Base-by-base conservation (phyloP, 805 yeast species). In the Wickerhamiella occidentalis region DNA sequence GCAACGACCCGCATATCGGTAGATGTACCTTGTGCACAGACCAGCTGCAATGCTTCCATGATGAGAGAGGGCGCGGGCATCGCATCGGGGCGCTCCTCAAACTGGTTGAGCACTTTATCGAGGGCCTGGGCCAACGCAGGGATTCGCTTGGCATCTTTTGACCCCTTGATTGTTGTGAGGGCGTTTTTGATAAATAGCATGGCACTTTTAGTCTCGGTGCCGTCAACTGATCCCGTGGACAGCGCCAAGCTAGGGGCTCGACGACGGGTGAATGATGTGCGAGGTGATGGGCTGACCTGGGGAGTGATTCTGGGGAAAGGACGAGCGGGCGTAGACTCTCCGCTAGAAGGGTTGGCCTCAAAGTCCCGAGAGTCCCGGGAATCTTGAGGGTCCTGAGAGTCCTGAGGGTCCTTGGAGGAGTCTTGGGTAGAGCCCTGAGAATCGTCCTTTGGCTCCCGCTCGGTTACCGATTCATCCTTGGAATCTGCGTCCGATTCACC, bases 31-130 rank as follows among this genome's bases (percentile, higher is more conserved):
- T 85, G 86, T 19, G 64, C 58, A 62, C 94, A 85, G 3, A 85
- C 77, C 9, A 79, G 64, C 58, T 85, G 75, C 58, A 90, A 70
- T 0, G 95, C 84, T 51, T 84, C 90, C 61, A 87, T 85, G 11
- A 90, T 72, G n/a, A 74, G 64, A 25, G 65, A 56, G 0, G 80
- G 72, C 41, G 74, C 68, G 36, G 78, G 72, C 51, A 58, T 55
- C 19, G 33, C 64, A 48, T 53, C 56, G 42, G 57, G 56, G 50
- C 28, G 59, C 41, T 54, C 62, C 51, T 47, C 52, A 30, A 52
- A 55, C 60, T 50, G 53, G 50, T 61, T 61, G 8, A 66, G 46
- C 1, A 68, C 73, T 40, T 60, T 59, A 19, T 55, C 53, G 13
- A 66, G 59, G 15, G 71, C 65, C 23, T 55, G 56, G 36, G 60